Percentiles rank a stretch among this genome's conserved stretches.
Conservation (phyloP, 176 grass and related monocot genomes). For the Oryza longistaminata region DNA sequence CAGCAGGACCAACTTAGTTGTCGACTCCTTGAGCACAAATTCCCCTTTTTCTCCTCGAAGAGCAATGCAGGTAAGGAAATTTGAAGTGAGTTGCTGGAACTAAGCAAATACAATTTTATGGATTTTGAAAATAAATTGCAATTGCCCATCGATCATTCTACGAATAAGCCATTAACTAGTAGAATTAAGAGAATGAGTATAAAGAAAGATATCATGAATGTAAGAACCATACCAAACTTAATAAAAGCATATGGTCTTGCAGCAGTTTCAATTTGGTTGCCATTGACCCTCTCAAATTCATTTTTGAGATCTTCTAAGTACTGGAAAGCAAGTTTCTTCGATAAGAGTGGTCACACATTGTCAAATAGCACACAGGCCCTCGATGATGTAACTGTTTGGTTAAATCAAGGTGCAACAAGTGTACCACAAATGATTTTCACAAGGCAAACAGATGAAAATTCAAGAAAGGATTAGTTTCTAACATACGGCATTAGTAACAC, state of each 20-base stretch:
- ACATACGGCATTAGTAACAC: background rate
- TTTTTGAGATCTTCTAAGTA: constrained; percentile 97
- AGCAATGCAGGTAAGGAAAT: background rate
- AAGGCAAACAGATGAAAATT: background rate
- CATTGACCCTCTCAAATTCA: constrained; percentile 95
- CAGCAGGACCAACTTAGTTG: background rate
- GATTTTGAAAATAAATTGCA: background rate
- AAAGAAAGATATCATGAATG: constrained; percentile 24
- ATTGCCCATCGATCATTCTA: too few species aligned
- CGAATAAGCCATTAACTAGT: constrained; percentile 8
- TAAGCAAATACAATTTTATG: background rate
- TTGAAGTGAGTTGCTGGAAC: background rate
- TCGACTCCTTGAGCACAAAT: background rate
- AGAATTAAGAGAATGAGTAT: constrained; percentile 20
- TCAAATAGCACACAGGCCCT: constrained; percentile 90
- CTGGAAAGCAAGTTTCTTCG: constrained; percentile 96
- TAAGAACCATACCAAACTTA: constrained; percentile 73
- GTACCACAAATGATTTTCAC: constrained; percentile 1
- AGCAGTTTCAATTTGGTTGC: constrained; percentile 92
- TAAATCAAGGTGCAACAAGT: constrained; percentile 41
- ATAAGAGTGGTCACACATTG: constrained; percentile 98
- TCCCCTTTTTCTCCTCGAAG: too few species aligned
- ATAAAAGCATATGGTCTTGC: constrained; percentile 96
- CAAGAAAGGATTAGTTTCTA: background rate
- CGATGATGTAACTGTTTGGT: constrained; percentile 82